phyloP scores from a whole-genome alignment of 1,284 basidiomycete genomes.

The Trametes sp. region DNA sequence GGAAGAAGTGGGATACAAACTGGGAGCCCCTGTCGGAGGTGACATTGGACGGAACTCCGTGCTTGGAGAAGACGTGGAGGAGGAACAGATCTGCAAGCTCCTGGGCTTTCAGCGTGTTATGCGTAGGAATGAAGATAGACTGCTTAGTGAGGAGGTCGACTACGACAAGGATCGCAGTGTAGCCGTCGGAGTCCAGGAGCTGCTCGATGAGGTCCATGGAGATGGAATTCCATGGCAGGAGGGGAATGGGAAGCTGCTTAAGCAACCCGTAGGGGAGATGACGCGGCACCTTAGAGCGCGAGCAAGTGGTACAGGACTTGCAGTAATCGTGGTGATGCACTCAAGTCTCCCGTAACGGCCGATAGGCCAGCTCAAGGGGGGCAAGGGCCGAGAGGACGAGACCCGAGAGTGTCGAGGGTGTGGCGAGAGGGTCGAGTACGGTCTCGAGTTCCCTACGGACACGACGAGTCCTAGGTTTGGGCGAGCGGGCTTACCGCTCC shows the following conservation, averaged over 20 bases:
- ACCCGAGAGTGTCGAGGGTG: too few species aligned
- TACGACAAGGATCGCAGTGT: slow-evolving; percentile 18
- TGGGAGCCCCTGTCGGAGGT: slow-evolving; percentile 36
- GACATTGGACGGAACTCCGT: slow-evolving; percentile 40
- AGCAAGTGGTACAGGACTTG: slow-evolving; percentile 19
- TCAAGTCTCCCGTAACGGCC: too few species aligned
- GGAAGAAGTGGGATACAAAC: slow-evolving; percentile 36
- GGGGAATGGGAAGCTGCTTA: too few species aligned
- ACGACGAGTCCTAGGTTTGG: too few species aligned
- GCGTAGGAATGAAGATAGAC: slow-evolving; percentile 30
- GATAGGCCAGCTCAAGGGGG: too few species aligned
- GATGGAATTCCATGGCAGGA: too few species aligned
- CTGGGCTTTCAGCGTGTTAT: slow-evolving; percentile 27
- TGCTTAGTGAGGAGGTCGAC: slow-evolving; percentile 20
- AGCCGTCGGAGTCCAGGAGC: slow-evolving; percentile 3
- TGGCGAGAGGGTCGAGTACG: too few species aligned
- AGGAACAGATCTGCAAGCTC: slow-evolving; percentile 39
- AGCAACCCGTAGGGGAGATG: slow-evolving; percentile 13
- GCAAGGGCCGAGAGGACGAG: too few species aligned
- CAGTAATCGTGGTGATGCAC: too few species aligned
- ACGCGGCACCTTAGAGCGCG: slow-evolving; percentile 8
- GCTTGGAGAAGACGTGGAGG: slow-evolving; percentile 39
- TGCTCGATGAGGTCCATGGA: too few species aligned
- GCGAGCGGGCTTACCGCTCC: too few species aligned
- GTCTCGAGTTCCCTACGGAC: too few species aligned